Percentiles rank a stretch among this genome's conserved stretches.
These are phyloP conservation scores for Paragyromitra xinjiangensis DNA, from an alignment of 495 filamentous ascomycete genomes.

Conservation along the genomic window DNA sequence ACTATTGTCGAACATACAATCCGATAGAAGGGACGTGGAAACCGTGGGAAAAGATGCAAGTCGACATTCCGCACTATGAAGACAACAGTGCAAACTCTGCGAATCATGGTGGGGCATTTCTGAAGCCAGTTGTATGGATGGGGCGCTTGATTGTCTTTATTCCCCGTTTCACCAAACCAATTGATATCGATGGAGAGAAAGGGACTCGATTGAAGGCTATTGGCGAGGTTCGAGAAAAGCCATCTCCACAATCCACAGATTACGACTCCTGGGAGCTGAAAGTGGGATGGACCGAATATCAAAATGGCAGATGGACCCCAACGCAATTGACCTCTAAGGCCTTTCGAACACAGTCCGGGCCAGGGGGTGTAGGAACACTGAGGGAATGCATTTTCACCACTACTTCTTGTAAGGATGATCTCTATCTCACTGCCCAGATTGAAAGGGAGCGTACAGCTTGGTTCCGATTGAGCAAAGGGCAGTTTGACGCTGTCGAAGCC, in stretches of 20 bases:
- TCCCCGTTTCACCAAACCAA: conserved; percentile 8
- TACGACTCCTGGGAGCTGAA: conserved; percentile 42
- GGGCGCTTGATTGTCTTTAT: conserved; percentile 28
- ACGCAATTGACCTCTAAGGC: conserved; percentile 26
- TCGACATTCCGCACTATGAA: conserved; percentile 33
- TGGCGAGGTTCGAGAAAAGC: background rate
- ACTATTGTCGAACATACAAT: conserved; percentile 33
- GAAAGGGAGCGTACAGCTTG: conserved; percentile 6
- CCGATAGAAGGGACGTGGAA: conserved; percentile 12
- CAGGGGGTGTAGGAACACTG: background rate
- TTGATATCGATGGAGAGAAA: background rate
- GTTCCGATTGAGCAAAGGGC: conserved; percentile 19
- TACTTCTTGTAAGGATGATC: conserved; percentile 12
- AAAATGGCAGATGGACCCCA: conserved; percentile 53
- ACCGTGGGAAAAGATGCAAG: conserved; percentile 32
- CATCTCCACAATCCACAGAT: background rate
- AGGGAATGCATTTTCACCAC: conserved; percentile 13
- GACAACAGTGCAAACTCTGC: background rate
- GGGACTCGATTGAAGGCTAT: background rate
- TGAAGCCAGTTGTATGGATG: conserved; percentile 9
- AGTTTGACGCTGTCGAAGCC: conserved; percentile 3
- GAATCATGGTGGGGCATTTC: conserved; percentile 8
- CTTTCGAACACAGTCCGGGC: background rate
- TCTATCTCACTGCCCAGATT: conserved; percentile 12
- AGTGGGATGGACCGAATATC: conserved; percentile 46